phyloP scores from a whole-genome alignment of 805 yeast species.

The Lipomyces sp. region DNA sequence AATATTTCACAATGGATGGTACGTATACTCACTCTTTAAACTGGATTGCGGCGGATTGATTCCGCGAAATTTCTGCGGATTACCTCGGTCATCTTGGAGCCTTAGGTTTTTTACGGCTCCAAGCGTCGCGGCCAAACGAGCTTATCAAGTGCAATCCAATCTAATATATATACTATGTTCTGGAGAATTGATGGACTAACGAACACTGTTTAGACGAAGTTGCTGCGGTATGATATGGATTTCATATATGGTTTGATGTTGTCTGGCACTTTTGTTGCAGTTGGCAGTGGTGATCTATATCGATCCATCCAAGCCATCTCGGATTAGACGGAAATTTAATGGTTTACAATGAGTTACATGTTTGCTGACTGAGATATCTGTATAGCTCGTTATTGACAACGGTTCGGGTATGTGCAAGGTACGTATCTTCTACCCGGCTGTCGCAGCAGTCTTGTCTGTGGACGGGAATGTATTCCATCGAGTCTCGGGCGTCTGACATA shows the following conservation, averaged over 20 bases:
- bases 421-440: constrained; percentile 4
- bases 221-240: constrained; percentile 51
- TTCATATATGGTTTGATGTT: neutral
- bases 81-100: neutral
- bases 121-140: neutral
- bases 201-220: constrained; percentile 49
- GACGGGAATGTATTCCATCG: neutral
- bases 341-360: neutral
- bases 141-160: neutral
- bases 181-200: constrained; percentile 8
- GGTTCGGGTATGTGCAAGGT: constrained; percentile 99
- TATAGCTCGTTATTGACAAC: constrained; percentile 88
- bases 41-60: constrained; percentile 3
- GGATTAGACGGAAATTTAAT: neutral
- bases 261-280: neutral
- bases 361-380: constrained; percentile 50
- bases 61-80: neutral
- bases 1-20: constrained; percentile 34
- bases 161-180: constrained; percentile 2
- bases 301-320: neutral
- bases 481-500: neutral
- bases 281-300: constrained; percentile 1
- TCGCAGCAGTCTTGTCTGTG: neutral
- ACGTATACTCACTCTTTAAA: constrained; percentile 12
- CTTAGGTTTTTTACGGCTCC: neutral